Evolutionary conservation across 2,329 filamentous ascomycete species (phyloP).

Genomic region (Neofusicoccum laricinum): DNA sequence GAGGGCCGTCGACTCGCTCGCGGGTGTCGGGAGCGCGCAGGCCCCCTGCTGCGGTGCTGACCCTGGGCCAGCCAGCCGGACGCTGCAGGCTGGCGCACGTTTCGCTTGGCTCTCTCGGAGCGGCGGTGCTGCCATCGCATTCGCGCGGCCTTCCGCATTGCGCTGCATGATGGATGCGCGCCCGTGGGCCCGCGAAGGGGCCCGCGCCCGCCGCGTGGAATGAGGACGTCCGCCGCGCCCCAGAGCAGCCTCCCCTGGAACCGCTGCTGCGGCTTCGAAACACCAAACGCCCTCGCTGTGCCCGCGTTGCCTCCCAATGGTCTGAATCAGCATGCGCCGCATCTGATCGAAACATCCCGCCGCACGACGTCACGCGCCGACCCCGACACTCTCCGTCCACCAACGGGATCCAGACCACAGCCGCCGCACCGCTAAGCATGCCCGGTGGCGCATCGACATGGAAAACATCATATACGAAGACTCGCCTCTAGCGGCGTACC

Average conservation of each 20-base stretch:
- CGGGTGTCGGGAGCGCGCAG: not conserved
- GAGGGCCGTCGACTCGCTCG: not conserved
- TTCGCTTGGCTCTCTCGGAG: slow-evolving; percentile 3
- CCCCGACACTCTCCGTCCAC: not conserved
- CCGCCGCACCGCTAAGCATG: slow-evolving; percentile 21
- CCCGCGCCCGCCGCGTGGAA: slow-evolving; percentile 1
- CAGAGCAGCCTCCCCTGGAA: not conserved
- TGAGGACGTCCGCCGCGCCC: slow-evolving; percentile 2
- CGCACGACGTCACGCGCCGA: slow-evolving; percentile 12
- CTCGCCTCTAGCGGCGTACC: slow-evolving; percentile 82
- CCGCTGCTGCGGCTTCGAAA: not conserved
- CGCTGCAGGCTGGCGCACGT: not conserved
- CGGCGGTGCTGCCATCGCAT: not conserved
- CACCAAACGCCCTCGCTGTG: not conserved
- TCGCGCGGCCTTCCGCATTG: not conserved
- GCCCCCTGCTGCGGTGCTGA: slow-evolving; percentile 8
- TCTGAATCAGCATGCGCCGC: slow-evolving; percentile 15
- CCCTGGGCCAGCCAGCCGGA: not conserved
- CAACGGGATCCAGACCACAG: not conserved
- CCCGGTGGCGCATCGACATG: slow-evolving; percentile 51
- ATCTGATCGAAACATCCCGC: slow-evolving; percentile 11
- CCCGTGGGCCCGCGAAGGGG: slow-evolving; percentile 3
- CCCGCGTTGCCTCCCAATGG: not conserved
- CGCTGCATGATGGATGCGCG: slow-evolving; percentile 9
- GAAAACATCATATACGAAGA: slow-evolving; percentile 84